Percentiles rank a stretch among this genome's conserved stretches.
Evolutionary conservation across 257 asterid species (phyloP).

Genomic region (Prunella vulgaris): DNA sequence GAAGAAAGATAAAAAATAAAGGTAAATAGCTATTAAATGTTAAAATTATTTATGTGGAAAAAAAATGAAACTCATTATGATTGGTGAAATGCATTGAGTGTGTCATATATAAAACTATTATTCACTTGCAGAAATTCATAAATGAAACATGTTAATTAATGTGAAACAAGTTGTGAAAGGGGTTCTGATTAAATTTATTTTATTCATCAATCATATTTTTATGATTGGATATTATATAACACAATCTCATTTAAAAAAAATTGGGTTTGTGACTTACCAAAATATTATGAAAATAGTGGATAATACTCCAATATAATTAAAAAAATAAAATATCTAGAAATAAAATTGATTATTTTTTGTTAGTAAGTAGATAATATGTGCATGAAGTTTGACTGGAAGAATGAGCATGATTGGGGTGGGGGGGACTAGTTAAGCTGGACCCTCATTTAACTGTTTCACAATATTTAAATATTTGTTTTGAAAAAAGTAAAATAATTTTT

Average conservation of each 20-base stretch:
- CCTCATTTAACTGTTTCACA: neutral
- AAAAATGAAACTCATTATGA: neutral
- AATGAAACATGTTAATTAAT: too few relatives aligned
- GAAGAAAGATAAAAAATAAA: neutral
- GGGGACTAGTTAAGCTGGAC: neutral
- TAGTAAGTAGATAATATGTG: constrained; percentile 4
- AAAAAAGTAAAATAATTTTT: neutral
- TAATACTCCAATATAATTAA: too few relatives aligned
- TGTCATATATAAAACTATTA: too few relatives aligned
- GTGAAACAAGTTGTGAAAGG: too few relatives aligned
- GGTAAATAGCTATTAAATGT: neutral
- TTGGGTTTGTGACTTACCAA: too few relatives aligned
- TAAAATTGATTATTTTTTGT: too few relatives aligned
- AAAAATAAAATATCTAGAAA: neutral
- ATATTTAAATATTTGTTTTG: neutral
- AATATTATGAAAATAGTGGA: too few relatives aligned
- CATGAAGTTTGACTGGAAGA: constrained; percentile 13
- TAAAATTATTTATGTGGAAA: neutral
- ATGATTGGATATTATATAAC: too few relatives aligned
- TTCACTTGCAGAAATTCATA: neutral
- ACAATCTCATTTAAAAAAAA: too few relatives aligned
- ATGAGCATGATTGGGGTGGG: constrained; percentile 7
- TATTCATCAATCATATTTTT: too few relatives aligned
- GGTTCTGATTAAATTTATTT: neutral
- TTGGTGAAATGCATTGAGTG: neutral